Evolutionary conservation across 257 asterid genomes (phyloP).

Genomic region (Rauvolfia tetraphylla): DNA sequence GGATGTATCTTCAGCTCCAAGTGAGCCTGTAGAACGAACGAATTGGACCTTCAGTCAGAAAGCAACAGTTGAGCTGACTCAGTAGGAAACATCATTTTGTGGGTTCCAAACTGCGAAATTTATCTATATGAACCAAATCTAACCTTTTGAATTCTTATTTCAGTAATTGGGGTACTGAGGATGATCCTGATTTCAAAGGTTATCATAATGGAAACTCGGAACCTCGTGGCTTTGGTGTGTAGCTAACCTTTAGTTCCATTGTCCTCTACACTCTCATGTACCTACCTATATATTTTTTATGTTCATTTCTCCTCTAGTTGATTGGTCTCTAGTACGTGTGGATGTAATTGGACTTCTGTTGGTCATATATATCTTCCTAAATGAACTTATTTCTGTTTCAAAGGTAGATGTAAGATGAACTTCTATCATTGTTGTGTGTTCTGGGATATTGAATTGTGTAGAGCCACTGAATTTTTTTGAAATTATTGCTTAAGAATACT

Average conservation of each 20-base stretch:
- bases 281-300: neutral
- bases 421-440: neutral
- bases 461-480: neutral
- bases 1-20: conserved; percentile 80
- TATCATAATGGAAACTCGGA: conserved; percentile 91
- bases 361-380: neutral
- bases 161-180: conserved; percentile 95
- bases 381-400: neutral
- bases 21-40: conserved; percentile 61
- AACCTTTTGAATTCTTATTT: conserved; percentile 16
- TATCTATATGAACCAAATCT: conserved; percentile 8
- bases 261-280: conserved; percentile 14
- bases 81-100: conserved; percentile 42
- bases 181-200: conserved; percentile 77
- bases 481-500: neutral
- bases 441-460: neutral
- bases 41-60: conserved; percentile 78
- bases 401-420: neutral
- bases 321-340: neutral
- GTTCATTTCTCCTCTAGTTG: neutral
- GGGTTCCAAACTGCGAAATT: neutral
- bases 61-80: conserved; percentile 82
- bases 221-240: conserved; percentile 85
- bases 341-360: neutral
- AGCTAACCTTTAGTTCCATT: conserved; percentile 12